Evolutionary conservation across 2,329 filamentous ascomycete genomes (phyloP).

Genomic region (Colletotrichum acutatum): DNA sequence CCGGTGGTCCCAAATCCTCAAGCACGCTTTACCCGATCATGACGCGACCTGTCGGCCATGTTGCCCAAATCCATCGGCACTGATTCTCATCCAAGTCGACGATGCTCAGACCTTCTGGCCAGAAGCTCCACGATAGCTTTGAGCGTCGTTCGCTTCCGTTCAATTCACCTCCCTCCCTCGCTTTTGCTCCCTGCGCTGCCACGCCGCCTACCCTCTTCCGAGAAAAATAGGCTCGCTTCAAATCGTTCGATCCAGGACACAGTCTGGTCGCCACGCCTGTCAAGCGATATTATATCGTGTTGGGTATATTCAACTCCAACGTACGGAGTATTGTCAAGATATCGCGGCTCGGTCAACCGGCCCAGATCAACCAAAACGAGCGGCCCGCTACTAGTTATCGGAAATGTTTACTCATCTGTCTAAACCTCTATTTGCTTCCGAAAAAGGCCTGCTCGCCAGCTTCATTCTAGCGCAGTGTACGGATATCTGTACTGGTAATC

Average conservation of each 20-base stretch:
- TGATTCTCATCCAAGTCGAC: neutral
- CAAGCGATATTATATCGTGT: slow-evolving; percentile 26
- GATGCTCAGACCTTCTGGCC: slow-evolving; percentile 25
- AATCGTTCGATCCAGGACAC: slow-evolving; percentile 19
- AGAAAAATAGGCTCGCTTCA: slow-evolving; percentile 7
- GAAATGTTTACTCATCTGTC: neutral
- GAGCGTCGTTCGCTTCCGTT: neutral
- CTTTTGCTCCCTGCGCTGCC: neutral
- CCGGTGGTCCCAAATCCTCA: neutral
- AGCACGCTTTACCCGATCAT: slow-evolving; percentile 16
- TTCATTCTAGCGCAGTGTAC: neutral
- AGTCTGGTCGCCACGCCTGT: slow-evolving; percentile 1
- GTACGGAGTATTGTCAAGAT: neutral
- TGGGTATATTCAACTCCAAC: slow-evolving; percentile 5
- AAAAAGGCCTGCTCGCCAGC: neutral
- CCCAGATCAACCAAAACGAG: neutral
- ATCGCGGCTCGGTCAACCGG: neutral
- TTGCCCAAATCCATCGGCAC: slow-evolving; percentile 21
- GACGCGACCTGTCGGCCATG: slow-evolving; percentile 4
- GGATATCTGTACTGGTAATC: neutral
- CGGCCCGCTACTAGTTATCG: neutral
- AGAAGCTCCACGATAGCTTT: slow-evolving; percentile 21
- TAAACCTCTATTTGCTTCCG: neutral
- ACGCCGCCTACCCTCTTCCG: neutral
- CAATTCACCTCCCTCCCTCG: neutral